phyloP scores from a whole-genome alignment of 2,329 filamentous ascomycete genomes.

The Fusarium lyarnte region DNA sequence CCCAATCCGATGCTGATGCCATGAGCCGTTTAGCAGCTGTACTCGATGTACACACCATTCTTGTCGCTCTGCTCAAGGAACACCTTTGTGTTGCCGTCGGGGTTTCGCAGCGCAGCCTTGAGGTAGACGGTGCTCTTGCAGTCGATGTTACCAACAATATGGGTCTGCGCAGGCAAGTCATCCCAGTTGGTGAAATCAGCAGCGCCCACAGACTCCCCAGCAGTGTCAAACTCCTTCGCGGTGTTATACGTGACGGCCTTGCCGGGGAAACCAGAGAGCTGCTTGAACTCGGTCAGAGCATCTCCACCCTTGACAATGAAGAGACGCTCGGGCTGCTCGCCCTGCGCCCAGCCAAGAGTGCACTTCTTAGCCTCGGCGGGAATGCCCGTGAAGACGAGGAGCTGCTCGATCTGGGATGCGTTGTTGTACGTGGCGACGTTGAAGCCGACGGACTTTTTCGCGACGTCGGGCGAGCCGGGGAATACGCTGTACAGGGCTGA shows the following conservation, averaged over 20 bases:
- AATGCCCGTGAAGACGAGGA: slow-evolving; percentile 46
- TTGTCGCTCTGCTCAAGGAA: slow-evolving; percentile 45
- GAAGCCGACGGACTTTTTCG: slow-evolving; percentile 23
- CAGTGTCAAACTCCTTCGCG: slow-evolving; percentile 37
- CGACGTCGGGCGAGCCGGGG: slow-evolving; percentile 25
- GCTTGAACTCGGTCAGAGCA: slow-evolving; percentile 38
- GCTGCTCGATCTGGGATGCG: slow-evolving; percentile 44
- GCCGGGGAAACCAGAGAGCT: slow-evolving; percentile 42
- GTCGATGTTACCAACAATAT: slow-evolving; percentile 39
- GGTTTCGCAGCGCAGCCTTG: slow-evolving; percentile 39
- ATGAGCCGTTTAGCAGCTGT: slow-evolving; percentile 10
- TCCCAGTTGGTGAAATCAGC: slow-evolving; percentile 49
- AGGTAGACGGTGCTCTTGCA: slow-evolving; percentile 46
- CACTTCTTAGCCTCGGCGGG: slow-evolving; percentile 44
- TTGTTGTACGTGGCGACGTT: slow-evolving; percentile 42
- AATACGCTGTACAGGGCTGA: slow-evolving; percentile 32
- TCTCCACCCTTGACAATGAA: slow-evolving; percentile 48
- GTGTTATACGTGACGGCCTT: slow-evolving; percentile 34
- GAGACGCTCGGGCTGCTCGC: slow-evolving; percentile 49
- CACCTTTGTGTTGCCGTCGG: slow-evolving; percentile 41
- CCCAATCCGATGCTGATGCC: neutral
- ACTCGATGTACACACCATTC: slow-evolving; percentile 46
- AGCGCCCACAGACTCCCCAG: slow-evolving; percentile 23
- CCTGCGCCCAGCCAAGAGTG: slow-evolving; percentile 49
- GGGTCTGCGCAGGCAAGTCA: slow-evolving; percentile 19